phyloP scores from a whole-genome alignment of 306 rosid species.

The Gastrolobium bilobum region DNA sequence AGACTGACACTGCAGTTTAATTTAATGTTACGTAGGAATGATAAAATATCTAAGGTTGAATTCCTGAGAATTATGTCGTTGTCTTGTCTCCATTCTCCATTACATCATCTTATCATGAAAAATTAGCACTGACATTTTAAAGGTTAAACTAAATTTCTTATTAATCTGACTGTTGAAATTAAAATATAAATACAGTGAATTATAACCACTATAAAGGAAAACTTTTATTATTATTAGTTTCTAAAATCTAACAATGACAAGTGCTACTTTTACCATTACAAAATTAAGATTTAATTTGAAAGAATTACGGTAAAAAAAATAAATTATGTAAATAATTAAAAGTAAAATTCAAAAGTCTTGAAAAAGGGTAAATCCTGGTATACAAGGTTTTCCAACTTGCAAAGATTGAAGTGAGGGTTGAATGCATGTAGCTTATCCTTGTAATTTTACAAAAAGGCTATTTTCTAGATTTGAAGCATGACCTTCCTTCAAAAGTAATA shows the following conservation, averaged over 20 bases:
- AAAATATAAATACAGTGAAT: not conserved
- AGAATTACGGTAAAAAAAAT: not conserved
- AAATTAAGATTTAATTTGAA: not conserved
- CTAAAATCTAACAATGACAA: not conserved
- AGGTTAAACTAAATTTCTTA: not conserved
- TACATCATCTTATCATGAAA: not conserved
- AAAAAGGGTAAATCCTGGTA: too few species aligned
- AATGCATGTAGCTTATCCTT: too few species aligned
- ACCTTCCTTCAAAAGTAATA: too few species aligned
- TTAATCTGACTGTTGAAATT: not conserved
- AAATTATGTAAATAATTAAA: not conserved
- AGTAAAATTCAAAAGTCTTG: too few species aligned
- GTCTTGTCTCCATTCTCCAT: not conserved
- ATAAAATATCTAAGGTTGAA: constrained; percentile 1
- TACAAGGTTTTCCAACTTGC: too few species aligned
- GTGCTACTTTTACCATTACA: not conserved
- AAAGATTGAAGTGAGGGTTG: too few species aligned
- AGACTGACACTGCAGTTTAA: constrained; percentile 6
- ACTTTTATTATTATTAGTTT: not conserved
- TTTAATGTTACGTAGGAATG: not conserved
- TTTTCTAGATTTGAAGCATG: too few species aligned
- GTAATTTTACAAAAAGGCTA: too few species aligned
- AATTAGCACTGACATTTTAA: not conserved
- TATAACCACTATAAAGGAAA: not conserved
- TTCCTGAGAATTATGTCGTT: not conserved